Percentiles rank a stretch among this genome's conserved stretches.
phyloP scores from a whole-genome alignment of 345 rosid species.

The Balakata baccata region DNA sequence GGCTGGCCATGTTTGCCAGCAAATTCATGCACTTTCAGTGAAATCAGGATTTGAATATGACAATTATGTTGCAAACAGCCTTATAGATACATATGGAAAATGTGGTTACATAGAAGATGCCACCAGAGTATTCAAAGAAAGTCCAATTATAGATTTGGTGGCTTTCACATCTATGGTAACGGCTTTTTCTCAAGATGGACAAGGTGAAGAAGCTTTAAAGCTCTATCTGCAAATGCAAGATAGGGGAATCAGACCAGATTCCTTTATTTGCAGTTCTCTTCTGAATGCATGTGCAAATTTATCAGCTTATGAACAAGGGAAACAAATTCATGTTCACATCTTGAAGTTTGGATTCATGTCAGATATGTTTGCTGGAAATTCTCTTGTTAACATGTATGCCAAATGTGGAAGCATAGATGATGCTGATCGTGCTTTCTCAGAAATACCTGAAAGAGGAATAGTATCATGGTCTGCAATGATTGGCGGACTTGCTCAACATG shows the following conservation, averaged over 20 bases:
- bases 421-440: constrained; percentile 42
- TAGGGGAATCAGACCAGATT: constrained; percentile 46
- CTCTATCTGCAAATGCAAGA: constrained; percentile 44
- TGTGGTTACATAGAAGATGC: constrained; percentile 46
- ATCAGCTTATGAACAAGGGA: constrained; percentile 70
- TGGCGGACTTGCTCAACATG: constrained; percentile 57
- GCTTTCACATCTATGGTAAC: constrained; percentile 56
- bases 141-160: constrained; percentile 39
- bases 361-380: constrained; percentile 56
- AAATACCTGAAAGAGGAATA: constrained; percentile 50
- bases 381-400: constrained; percentile 62
- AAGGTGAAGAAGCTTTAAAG: constrained; percentile 63
- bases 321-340: constrained; percentile 57
- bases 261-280: constrained; percentile 61
- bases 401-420: constrained; percentile 69
- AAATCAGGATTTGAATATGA: constrained; percentile 48
- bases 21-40: constrained; percentile 43
- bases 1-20: constrained; percentile 34
- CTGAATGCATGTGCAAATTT: constrained; percentile 60
- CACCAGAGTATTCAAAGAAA: constrained; percentile 36
- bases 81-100: constrained; percentile 58
- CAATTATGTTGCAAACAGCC: constrained; percentile 47
- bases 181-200: constrained; percentile 51
- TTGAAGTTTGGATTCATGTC: constrained; percentile 53
- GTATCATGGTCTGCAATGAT: constrained; percentile 68